A percentile compares a stretch with the other conserved stretches of the same genome.
Conservation (phyloP, 2,329 filamentous ascomycete genomes). For the Apiospora sp. region DNA sequence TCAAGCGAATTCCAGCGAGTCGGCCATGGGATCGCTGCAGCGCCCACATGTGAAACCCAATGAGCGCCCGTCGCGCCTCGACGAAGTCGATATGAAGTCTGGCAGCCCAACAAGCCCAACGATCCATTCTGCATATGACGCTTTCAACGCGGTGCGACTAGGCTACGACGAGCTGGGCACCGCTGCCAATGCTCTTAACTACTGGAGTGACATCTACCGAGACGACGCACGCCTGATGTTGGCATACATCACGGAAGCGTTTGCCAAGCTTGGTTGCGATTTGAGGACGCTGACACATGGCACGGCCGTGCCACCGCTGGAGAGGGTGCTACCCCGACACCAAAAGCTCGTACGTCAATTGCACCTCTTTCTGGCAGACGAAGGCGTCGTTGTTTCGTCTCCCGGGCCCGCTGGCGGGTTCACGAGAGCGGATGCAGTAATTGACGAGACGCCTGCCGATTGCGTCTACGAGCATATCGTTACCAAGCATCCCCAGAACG, state of each 20-base stretch:
- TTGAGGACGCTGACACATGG: conserved; percentile 34
- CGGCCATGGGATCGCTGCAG: background rate
- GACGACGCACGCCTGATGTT: conserved; percentile 41
- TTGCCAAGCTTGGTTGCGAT: conserved; percentile 39
- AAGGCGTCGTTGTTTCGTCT: background rate
- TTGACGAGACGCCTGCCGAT: conserved; percentile 29
- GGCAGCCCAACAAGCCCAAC: background rate
- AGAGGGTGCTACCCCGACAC: conserved; percentile 36
- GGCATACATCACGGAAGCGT: conserved; percentile 44
- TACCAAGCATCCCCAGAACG: conserved; percentile 28
- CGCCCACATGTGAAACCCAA: background rate
- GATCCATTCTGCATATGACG: background rate
- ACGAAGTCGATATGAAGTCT: background rate
- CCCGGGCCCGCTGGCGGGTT: background rate
- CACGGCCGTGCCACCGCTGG: conserved; percentile 32
- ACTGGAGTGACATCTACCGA: conserved; percentile 40
- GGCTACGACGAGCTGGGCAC: conserved; percentile 19
- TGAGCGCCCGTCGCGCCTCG: background rate
- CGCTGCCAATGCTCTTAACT: conserved; percentile 30
- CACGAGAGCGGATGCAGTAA: conserved; percentile 11
- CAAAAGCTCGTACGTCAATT: conserved; percentile 37
- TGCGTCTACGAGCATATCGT: conserved; percentile 29
- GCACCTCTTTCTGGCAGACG: conserved; percentile 43
- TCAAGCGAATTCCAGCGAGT: background rate
- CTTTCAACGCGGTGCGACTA: conserved; percentile 8